Conservation (phyloP, 345 rosid species). For the Citrus maxima region DNA sequence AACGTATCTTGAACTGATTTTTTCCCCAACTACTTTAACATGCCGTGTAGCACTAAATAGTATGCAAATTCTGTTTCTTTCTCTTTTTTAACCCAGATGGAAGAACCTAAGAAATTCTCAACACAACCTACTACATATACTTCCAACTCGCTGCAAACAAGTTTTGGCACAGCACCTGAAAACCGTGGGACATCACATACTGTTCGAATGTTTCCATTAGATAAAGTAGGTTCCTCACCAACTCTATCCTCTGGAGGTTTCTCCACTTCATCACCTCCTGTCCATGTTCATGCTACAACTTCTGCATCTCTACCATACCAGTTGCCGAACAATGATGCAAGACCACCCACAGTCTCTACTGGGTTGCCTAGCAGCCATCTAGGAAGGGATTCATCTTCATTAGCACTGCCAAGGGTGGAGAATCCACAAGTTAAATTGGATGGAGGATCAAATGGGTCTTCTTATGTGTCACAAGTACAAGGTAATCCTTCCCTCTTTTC, state of each 20-base stretch:
- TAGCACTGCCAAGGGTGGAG: slow-evolving; percentile 46
- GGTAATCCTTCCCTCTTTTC: slow-evolving; percentile 33
- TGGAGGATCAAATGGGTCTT: slow-evolving; percentile 45
- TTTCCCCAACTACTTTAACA: neutral
- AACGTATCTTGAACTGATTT: neutral
- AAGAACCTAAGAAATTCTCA: slow-evolving; percentile 53
- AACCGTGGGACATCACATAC: slow-evolving; percentile 36
- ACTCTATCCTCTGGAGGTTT: slow-evolving; percentile 40
- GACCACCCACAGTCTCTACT: slow-evolving; percentile 33
- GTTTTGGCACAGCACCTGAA: slow-evolving; percentile 32
- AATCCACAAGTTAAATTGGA: slow-evolving; percentile 43
- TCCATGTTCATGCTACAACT: slow-evolving; percentile 32
- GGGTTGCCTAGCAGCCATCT: slow-evolving; percentile 37
- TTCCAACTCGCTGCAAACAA: slow-evolving; percentile 46
- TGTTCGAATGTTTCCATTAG: slow-evolving; percentile 30
- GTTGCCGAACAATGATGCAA: slow-evolving; percentile 36
- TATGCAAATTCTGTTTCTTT: slow-evolving; percentile 9
- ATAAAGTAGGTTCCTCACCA: slow-evolving; percentile 31
- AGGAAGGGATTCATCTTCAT: slow-evolving; percentile 42
- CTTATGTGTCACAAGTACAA: slow-evolving; percentile 31
- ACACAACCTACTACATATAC: slow-evolving; percentile 40
- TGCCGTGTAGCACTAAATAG: neutral
- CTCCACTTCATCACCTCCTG: slow-evolving; percentile 27
- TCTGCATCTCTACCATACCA: slow-evolving; percentile 39
- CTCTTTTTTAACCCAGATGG: slow-evolving; percentile 53